Evolutionary conservation across 2,329 filamentous ascomycete species (phyloP), one percentile per base, ranked within the genome.

Genomic region (Ophiostoma piceae): DNA sequence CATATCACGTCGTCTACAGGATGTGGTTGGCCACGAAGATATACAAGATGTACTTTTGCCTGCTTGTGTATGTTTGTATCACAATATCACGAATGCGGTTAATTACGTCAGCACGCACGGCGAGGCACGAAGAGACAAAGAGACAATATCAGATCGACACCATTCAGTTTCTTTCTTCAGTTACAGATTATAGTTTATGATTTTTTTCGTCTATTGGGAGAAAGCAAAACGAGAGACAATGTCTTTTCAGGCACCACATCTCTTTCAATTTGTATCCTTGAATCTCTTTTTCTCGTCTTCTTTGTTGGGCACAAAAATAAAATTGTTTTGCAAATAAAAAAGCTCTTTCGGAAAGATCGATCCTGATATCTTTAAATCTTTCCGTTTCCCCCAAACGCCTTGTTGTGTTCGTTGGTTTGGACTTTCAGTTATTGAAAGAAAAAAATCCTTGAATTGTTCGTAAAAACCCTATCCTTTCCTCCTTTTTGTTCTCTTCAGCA

Each of bases 361-460:
- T 57, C 19, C 32, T 41, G 35, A 39, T 65, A 22, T 41, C 12
- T 22, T 35, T 35, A 35, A 35, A 39, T 65, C 62, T 65, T 51
- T 65, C 60, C 69, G 51, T 60, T 64, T 41, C 67, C 67, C 69
- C 69, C 69, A 68, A 70, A 70, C 69, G 69, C 69, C 69, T 65
- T 29, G 26, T 39, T 66, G 51, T 68, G 67, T 57, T 62, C 41
- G 64, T 66, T 69, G 32, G n/a, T 66, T 29, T 68, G 37, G 60
- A 65, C 67, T 64, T 60, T 57, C 62, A 65, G 22, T 65, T 9
- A 65, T 65, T 65, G 62, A 65, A 41, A 66, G 64, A 66, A 41
- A 66, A 43, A 66, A 43, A 32, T 54, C 43, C 66, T 54, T 67
- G 41, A 54, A 39, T 57, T 39, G 66, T 39, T 67, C 66, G 66